phyloP scores from a whole-genome alignment of 2,329 filamentous ascomycete species.

The Zalaria sp. region DNA sequence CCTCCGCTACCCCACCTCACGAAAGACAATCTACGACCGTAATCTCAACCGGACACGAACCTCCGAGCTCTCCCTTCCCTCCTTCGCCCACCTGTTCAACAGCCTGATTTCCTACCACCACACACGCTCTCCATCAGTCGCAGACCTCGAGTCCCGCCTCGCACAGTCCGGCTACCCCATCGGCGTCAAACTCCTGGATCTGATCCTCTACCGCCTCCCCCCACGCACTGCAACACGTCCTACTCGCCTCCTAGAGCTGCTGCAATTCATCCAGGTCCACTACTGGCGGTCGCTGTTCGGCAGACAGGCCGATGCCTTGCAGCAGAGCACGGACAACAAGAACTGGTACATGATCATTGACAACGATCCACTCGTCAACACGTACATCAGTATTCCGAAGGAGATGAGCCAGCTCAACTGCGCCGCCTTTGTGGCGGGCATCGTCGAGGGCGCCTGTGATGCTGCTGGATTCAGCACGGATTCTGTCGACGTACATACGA shows the following conservation, averaged over 20 bases:
- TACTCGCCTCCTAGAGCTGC: constrained; percentile 74
- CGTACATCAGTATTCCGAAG: constrained; percentile 80
- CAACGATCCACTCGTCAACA: constrained; percentile 92
- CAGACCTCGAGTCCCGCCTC: constrained; percentile 58
- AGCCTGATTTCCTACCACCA: constrained; percentile 97
- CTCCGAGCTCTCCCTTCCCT: constrained; percentile 78
- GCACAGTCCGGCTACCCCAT: constrained; percentile 61
- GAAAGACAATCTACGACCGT: constrained; percentile 96
- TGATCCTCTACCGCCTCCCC: constrained; percentile 74
- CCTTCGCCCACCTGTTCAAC: constrained; percentile 90
- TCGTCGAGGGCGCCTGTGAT: constrained; percentile 92
- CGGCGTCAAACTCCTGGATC: constrained; percentile 85
- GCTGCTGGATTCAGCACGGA: constrained; percentile 73
- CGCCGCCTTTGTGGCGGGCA: constrained; percentile 85
- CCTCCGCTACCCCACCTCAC: constrained; percentile 77
- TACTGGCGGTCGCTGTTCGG: constrained; percentile 88
- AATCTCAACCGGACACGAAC: constrained; percentile 83
- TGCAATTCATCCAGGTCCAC: constrained; percentile 89
- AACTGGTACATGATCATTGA: constrained; percentile 99
- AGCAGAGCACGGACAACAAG: constrained; percentile 72
- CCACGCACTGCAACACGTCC: constrained; percentile 56
- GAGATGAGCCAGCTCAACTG: constrained; percentile 97
- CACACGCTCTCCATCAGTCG: constrained; percentile 75
- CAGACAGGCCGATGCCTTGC: constrained; percentile 79
- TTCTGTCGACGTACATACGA: constrained; percentile 75